A percentile compares a stretch with the other conserved stretches of the same genome.
Evolutionary conservation across 2,329 filamentous ascomycete species (phyloP).

Genomic region (Sodiomyces alkalinus): DNA sequence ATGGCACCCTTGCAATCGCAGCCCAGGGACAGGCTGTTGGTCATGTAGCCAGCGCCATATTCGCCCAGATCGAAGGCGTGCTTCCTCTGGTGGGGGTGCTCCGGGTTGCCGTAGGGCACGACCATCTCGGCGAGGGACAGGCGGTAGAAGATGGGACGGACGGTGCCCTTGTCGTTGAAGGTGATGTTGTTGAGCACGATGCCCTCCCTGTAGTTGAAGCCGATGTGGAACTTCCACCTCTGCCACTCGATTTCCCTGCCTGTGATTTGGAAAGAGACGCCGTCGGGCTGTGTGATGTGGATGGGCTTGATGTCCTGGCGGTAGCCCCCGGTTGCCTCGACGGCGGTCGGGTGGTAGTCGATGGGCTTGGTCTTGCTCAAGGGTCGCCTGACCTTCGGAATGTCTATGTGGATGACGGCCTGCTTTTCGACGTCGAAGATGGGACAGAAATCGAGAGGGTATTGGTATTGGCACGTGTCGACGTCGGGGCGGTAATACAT

Average conservation of each 20-base stretch:
- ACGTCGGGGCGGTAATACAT: slow-evolving; percentile 87
- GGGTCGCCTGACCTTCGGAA: slow-evolving; percentile 62
- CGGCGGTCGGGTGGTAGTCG: slow-evolving; percentile 64
- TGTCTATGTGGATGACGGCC: slow-evolving; percentile 68
- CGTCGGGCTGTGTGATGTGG: slow-evolving; percentile 76
- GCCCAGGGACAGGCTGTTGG: slow-evolving; percentile 59
- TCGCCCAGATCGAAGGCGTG: slow-evolving; percentile 72
- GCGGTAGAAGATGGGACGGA: slow-evolving; percentile 73
- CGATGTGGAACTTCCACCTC: slow-evolving; percentile 85
- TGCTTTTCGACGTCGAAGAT: slow-evolving; percentile 74
- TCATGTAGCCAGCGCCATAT: slow-evolving; percentile 73
- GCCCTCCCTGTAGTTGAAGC: slow-evolving; percentile 90
- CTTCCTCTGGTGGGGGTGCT: slow-evolving; percentile 66
- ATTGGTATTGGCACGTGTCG: slow-evolving; percentile 83
- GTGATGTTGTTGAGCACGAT: slow-evolving; percentile 83
- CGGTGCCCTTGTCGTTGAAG: slow-evolving; percentile 68
- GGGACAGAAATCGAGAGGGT: slow-evolving; percentile 84
- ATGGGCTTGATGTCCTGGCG: slow-evolving; percentile 70
- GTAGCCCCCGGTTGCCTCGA: slow-evolving; percentile 63
- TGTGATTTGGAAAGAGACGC: slow-evolving; percentile 69
- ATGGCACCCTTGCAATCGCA: slow-evolving; percentile 85
- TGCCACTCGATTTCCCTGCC: slow-evolving; percentile 73
- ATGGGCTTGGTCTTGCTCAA: slow-evolving; percentile 56
- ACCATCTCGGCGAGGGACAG: slow-evolving; percentile 89
- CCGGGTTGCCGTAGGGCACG: slow-evolving; percentile 73